Conservation (phyloP, 768 basidiomycete species). For the Leucocoprinus leucothites region DNA sequence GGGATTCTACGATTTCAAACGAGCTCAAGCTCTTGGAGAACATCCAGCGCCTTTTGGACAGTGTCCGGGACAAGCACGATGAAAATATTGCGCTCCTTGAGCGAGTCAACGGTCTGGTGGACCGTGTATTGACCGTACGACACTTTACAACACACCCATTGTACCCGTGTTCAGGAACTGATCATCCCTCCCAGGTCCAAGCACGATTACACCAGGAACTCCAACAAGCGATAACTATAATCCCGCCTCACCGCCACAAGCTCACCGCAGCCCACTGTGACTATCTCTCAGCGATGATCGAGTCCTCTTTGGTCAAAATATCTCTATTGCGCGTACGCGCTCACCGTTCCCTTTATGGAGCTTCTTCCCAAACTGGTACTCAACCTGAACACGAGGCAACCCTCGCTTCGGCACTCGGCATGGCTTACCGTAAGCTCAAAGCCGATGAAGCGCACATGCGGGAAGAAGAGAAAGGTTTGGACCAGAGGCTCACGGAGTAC, state of each 20-base stretch:
- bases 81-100: not conserved
- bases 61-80: not conserved
- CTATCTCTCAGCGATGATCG: slow-evolving; percentile 41
- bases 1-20: not conserved
- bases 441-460: slow-evolving; percentile 33
- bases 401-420: slow-evolving; percentile 31
- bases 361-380: slow-evolving; percentile 18
- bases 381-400: slow-evolving; percentile 15
- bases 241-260: slow-evolving; percentile 25
- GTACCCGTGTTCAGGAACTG: not conserved
- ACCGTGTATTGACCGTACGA: not conserved
- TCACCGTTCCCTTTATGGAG: slow-evolving; percentile 36
- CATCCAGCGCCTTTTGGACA: not conserved
- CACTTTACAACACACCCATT: not conserved
- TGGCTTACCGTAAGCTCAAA: slow-evolving; percentile 28
- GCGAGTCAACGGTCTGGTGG: not conserved
- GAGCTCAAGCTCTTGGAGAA: not conserved
- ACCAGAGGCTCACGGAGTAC: slow-evolving; percentile 39
- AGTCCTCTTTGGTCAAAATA: slow-evolving; percentile 45
- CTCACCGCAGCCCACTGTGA: slow-evolving; percentile 34
- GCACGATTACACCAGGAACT: slow-evolving; percentile 26
- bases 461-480: slow-evolving; percentile 33
- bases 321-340: slow-evolving; percentile 41
- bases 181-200: not conserved
- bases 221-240: slow-evolving; percentile 20